phyloP scores from a whole-genome alignment of 2,329 filamentous ascomycete genomes.

The Stachybotrys chlorohalonatus region DNA sequence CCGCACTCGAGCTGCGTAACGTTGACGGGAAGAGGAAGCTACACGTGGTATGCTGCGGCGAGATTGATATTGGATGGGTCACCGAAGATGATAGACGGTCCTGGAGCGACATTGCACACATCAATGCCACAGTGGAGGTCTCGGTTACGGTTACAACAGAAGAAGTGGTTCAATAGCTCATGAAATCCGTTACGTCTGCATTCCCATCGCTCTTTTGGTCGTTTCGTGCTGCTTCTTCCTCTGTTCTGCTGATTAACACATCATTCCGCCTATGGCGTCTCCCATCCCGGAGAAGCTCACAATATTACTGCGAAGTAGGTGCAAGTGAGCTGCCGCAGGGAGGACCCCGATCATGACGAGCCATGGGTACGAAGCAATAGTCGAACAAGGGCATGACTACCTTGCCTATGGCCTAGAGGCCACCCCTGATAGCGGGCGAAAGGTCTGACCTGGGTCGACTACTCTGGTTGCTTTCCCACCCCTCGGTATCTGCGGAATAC shows the following conservation, averaged over 20 bases:
- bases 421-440: too few species aligned
- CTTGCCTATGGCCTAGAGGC: too few species aligned
- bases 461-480: background rate
- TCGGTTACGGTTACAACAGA: conserved; percentile 1
- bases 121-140: background rate
- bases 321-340: too few species aligned
- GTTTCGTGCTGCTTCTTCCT: background rate
- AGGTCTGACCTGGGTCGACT: background rate
- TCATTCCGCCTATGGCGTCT: too few species aligned
- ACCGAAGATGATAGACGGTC: background rate
- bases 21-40: conserved; percentile 2
- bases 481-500: too few species aligned
- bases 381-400: too few species aligned
- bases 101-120: background rate
- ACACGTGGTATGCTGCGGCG: conserved; percentile 5
- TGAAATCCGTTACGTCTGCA: background rate
- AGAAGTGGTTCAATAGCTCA: background rate
- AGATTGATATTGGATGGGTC: conserved; percentile 1
- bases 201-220: background rate
- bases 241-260: too few species aligned
- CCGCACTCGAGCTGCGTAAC: conserved; percentile 3
- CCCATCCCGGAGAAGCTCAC: too few species aligned
- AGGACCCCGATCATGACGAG: too few species aligned
- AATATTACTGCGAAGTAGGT: too few species aligned
- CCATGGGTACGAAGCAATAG: too few species aligned